Conservation (phyloP, 2,329 filamentous ascomycete species). For the Metarhizium robertsii region DNA sequence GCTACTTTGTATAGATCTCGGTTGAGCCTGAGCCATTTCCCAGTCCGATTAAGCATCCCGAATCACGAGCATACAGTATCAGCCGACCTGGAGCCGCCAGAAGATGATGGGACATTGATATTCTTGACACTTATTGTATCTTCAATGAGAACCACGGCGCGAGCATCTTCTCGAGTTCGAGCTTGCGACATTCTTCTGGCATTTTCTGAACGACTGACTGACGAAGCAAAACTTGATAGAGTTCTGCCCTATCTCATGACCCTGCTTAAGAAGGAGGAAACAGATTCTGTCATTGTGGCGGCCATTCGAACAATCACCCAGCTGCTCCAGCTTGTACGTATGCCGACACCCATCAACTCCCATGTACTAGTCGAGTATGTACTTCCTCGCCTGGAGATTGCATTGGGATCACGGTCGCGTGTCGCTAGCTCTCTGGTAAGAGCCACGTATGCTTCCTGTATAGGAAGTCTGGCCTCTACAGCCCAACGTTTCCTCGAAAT, state of each 20-base stretch:
- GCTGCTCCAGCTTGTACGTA: conserved; percentile 73
- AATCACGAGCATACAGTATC: conserved; percentile 68
- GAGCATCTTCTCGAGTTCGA: conserved; percentile 76
- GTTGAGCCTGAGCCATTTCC: conserved; percentile 57
- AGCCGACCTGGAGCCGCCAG: conserved; percentile 48
- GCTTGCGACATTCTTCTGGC: conserved; percentile 88
- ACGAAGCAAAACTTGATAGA: conserved; percentile 91
- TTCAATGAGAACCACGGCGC: conserved; percentile 79
- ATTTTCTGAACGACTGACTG: conserved; percentile 82
- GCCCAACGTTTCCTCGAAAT: conserved; percentile 82
- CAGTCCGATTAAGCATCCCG: conserved; percentile 76
- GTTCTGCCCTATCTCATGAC: conserved; percentile 84
- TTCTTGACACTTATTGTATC: conserved; percentile 85
- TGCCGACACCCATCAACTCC: conserved; percentile 72
- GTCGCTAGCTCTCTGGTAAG: conserved; percentile 61
- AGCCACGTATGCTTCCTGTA: conserved; percentile 85
- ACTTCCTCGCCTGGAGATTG: conserved; percentile 51
- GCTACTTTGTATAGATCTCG: conserved; percentile 22
- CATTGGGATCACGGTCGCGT: conserved; percentile 34
- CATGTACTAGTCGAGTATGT: conserved; percentile 62
- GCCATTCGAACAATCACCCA: conserved; percentile 83
- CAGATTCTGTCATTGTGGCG: conserved; percentile 76
- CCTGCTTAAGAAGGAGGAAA: conserved; percentile 64
- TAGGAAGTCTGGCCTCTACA: conserved; percentile 80
- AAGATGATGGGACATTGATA: conserved; percentile 85